Conservation (phyloP, 108 stramenopile species). For the Pseudonitzschia delicatissima region DNA sequence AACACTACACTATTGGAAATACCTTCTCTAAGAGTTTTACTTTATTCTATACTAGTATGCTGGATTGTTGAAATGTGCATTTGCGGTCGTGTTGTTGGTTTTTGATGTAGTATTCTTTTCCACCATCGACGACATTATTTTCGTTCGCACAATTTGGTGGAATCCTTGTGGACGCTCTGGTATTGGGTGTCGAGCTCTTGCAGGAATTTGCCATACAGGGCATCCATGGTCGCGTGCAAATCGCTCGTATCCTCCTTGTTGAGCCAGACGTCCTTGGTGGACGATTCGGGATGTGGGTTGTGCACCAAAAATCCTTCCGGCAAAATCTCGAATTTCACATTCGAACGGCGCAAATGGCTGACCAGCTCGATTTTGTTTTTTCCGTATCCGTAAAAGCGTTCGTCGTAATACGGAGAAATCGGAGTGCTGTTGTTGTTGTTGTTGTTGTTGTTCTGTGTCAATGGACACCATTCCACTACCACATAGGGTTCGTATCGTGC, state of each 20-base stretch:
- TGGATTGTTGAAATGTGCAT: too few relatives aligned
- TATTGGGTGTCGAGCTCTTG: constrained; percentile 37
- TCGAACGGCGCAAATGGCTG: constrained; percentile 63
- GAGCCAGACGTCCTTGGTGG: constrained; percentile 64
- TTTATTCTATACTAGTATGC: too few relatives aligned
- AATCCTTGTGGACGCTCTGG: background rate
- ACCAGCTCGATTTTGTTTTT: constrained; percentile 90
- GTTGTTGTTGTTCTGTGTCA: background rate
- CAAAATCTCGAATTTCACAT: constrained; percentile 59
- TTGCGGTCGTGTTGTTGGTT: too few relatives aligned
- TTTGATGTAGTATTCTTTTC: too few relatives aligned
- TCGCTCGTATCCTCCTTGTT: constrained; percentile 31
- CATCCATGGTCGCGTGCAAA: constrained; percentile 73
- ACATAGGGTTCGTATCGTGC: constrained; percentile 88
- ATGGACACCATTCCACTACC: constrained; percentile 76
- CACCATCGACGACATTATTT: too few relatives aligned
- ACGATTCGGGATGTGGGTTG: constrained; percentile 79
- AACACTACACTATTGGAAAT: too few relatives aligned
- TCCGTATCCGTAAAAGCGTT: constrained; percentile 84
- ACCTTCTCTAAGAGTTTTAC: too few relatives aligned
- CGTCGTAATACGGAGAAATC: constrained; percentile 78
- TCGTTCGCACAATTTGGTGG: background rate
- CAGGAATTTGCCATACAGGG: constrained; percentile 56
- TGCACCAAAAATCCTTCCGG: constrained; percentile 81
- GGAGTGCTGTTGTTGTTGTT: background rate